Conservation (phyloP, 441 rosid genomes). For the Rhodomyrtus psidioides region DNA sequence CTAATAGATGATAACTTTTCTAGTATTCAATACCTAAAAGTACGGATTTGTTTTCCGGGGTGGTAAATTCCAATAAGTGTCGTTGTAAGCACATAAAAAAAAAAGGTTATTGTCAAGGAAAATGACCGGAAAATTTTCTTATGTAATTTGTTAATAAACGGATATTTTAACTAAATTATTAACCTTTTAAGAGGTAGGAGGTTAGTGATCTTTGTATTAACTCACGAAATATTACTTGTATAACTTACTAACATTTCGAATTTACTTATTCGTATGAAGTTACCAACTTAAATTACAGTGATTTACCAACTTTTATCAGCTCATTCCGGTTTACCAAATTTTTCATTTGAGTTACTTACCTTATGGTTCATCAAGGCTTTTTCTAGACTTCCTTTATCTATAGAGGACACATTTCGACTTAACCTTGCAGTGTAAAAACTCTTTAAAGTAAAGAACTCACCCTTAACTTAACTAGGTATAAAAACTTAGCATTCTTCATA, state of each 20-base stretch:
- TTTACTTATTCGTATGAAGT: not conserved
- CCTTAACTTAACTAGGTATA: not conserved
- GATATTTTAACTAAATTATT: not conserved
- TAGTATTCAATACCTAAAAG: not conserved
- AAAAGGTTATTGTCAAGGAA: not conserved
- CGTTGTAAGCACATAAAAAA: not conserved
- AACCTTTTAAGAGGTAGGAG: not conserved
- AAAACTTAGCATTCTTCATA: not conserved
- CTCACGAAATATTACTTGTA: not conserved
- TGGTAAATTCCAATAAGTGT: not conserved
- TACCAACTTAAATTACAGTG: not conserved
- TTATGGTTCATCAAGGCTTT: rapidly evolving
- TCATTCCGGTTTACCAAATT: not conserved
- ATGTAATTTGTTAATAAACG: not conserved
- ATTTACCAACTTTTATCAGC: rapidly evolving
- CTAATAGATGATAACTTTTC: not conserved
- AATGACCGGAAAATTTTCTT: not conserved
- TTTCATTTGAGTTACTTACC: not conserved
- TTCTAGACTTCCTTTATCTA: not conserved
- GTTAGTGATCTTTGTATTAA: not conserved
- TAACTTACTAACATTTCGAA: rapidly evolving
- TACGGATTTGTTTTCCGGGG: no score
- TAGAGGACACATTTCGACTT: no score
- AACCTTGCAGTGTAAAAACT: not conserved
- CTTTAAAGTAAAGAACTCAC: no score